Base-by-base conservation (phyloP, 225 moss, liverwort and hornwort species). In the Climacium dendroides region DNA sequence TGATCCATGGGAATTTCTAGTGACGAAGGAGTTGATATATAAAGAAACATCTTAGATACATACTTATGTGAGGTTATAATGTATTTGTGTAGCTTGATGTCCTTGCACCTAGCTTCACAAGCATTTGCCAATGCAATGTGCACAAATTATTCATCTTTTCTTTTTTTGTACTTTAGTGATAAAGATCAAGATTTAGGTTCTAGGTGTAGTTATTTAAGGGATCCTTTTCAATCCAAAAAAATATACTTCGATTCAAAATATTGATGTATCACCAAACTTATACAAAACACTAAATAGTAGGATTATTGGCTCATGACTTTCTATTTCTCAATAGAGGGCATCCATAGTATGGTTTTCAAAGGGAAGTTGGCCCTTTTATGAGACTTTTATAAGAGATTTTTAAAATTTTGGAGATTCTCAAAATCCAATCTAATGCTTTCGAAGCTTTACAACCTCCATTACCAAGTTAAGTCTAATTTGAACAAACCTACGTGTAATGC, bases 401-500 rank as follows among this genome's bases (percentile, higher is more conserved):
- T 2, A 7, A 37, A 2, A 77, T 34, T 2, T 54, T 54, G 24
- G 13, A n/a, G n/a, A 34, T 34, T 9, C 5, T 54, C 4, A 35
- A 15, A 50, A 50, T 26, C 17, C 0, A 57, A 0, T 1, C 11
- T 10, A 0, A 0, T 35, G 1, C 5, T 35, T 10, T 35, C 11
- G 35, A 13, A 48, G 17, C 8, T 63, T 50, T 64, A 47, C 9
- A 45, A 34, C 23, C 1, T 34, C 16, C 16, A 47, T 34, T 4
- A 34, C 2, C 23, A 43, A 61, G 2, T 15, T 15, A 6, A 14
- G 4, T 62, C 1, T 19, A 19, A 29, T 30, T 30, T 79, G 9
- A 59, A 41, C 20, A 79, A 79, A 59, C 4, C 19, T 43, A 59
- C 61, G 6, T 10, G 14, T 15, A 45, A 61, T 32, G 9, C 5